A percentile compares a stretch with the other conserved stretches of the same genome.
These are phyloP conservation scores for Russula griseocarnosa DNA, from an alignment of 768 basidiomycete genomes.

Conservation along the genomic window DNA sequence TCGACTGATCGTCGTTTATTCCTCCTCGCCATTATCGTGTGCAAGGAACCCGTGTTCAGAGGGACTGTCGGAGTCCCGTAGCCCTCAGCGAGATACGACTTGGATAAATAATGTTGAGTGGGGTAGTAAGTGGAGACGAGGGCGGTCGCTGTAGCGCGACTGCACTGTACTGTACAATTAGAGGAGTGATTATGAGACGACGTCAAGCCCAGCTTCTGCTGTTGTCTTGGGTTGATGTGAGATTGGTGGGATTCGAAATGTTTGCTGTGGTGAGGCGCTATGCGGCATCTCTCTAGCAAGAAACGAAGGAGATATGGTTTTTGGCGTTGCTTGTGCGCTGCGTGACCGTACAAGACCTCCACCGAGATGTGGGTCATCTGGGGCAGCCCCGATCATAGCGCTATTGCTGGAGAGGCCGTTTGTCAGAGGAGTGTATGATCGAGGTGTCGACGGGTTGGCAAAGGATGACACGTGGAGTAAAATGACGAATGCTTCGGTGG, in stretches of 20 bases:
- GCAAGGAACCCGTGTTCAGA: not conserved
- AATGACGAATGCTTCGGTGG: slow-evolving; percentile 84
- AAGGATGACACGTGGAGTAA: slow-evolving; percentile 82
- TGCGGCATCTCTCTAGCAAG: slow-evolving; percentile 42
- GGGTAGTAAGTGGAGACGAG: not conserved
- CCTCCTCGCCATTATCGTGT: not conserved
- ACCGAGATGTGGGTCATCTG: slow-evolving; percentile 21
- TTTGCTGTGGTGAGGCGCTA: slow-evolving; percentile 51
- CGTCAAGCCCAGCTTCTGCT: slow-evolving; percentile 24
- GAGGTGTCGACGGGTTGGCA: slow-evolving; percentile 52
- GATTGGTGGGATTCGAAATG: slow-evolving; percentile 43
- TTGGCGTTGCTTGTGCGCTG: slow-evolving; percentile 17
- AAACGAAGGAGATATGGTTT: slow-evolving; percentile 1
- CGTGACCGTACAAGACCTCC: slow-evolving; percentile 21
- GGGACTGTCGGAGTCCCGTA: not conserved
- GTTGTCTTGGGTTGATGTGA: slow-evolving; percentile 30
- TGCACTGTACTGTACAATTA: not conserved
- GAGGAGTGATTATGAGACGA: slow-evolving; percentile 8
- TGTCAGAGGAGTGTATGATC: slow-evolving; percentile 55
- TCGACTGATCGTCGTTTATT: slow-evolving; percentile 1
- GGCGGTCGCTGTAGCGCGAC: not conserved
- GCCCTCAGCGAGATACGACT: not conserved
- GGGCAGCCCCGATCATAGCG: slow-evolving; percentile 8
- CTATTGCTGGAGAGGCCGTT: slow-evolving; percentile 20
- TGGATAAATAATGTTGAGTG: not conserved